phyloP scores from a whole-genome alignment of 352 stramenopile genomes.

The Phytophthora cryptogea region DNA sequence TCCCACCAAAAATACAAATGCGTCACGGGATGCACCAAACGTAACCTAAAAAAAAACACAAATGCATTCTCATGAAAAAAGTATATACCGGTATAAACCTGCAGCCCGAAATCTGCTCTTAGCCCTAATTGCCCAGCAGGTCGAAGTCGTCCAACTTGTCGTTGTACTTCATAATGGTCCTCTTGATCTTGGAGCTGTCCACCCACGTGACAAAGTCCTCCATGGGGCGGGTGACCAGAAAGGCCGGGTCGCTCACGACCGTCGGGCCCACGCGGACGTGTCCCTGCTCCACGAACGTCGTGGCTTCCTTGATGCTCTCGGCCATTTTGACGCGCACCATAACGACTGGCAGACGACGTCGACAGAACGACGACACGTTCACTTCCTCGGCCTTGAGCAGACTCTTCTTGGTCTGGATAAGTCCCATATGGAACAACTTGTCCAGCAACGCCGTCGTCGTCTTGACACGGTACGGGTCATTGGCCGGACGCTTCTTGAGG shows the following conservation, averaged over 20 bases:
- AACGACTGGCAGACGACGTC: constrained; percentile 96
- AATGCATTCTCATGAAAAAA: constrained; percentile 18
- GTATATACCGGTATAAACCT: constrained; percentile 13
- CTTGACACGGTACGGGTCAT: constrained; percentile 97
- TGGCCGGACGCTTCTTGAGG: constrained; percentile 94
- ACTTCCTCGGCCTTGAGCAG: constrained; percentile 97
- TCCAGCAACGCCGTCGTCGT: constrained; percentile 96
- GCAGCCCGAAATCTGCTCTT: neutral
- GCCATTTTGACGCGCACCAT: constrained; percentile 99
- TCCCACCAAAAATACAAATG: constrained; percentile 20
- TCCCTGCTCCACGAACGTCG: constrained; percentile 97
- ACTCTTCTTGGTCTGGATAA: constrained; percentile 97
- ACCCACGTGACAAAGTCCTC: constrained; percentile 99
- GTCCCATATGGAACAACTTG: constrained; percentile 98
- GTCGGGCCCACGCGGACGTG: constrained; percentile 94
- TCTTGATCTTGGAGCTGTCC: constrained; percentile 97
- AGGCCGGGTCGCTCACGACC: constrained; percentile 96
- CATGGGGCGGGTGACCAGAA: constrained; percentile 97
- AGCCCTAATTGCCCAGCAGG: constrained; percentile 93
- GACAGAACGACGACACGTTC: constrained; percentile 95
- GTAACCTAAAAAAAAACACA: constrained; percentile 19
- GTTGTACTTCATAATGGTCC: constrained; percentile 99
- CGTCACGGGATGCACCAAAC: constrained; percentile 1
- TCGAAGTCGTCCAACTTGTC: constrained; percentile 99
- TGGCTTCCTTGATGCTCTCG: constrained; percentile 97